Conservation (phyloP, 164 flowering plant genomes). For the Tetrastigma voinierianum region DNA sequence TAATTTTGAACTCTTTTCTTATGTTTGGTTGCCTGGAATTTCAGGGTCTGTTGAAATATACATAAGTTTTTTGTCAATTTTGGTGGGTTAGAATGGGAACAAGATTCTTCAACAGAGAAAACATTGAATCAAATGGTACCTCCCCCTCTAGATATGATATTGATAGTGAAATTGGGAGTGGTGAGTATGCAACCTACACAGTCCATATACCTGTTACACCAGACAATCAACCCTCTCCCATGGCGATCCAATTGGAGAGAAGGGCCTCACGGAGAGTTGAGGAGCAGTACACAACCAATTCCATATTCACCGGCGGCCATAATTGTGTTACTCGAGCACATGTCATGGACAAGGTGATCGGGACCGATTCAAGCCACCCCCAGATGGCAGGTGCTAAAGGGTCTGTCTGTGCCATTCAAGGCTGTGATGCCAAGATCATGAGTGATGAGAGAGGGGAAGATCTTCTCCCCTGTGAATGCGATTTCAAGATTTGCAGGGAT, state of each 20-base stretch:
- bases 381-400: conserved; percentile 27
- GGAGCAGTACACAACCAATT: conserved; percentile 21
- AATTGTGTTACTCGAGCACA: conserved; percentile 30
- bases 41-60: no score
- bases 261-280: conserved; percentile 13
- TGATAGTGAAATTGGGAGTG: conserved; percentile 44
- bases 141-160: conserved; percentile 60
- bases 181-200: conserved; percentile 32
- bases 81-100: neutral
- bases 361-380: conserved; percentile 21
- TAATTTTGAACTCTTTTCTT: no score
- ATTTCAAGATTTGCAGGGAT: conserved; percentile 28
- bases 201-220: conserved; percentile 42
- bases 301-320: conserved; percentile 36
- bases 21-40: no score
- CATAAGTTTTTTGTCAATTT: no score
- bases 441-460: conserved; percentile 25
- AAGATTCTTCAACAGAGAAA: neutral
- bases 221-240: conserved; percentile 27
- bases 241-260: conserved; percentile 1
- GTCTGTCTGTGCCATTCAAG: conserved; percentile 26
- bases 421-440: conserved; percentile 29
- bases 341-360: conserved; percentile 29
- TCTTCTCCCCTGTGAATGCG: conserved; percentile 32
- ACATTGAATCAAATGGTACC: conserved; percentile 22